Evolutionary conservation across 2,329 filamentous ascomycete species (phyloP), one percentile per base, ranked within the genome.

Genomic region (Hypoxylon sp.): DNA sequence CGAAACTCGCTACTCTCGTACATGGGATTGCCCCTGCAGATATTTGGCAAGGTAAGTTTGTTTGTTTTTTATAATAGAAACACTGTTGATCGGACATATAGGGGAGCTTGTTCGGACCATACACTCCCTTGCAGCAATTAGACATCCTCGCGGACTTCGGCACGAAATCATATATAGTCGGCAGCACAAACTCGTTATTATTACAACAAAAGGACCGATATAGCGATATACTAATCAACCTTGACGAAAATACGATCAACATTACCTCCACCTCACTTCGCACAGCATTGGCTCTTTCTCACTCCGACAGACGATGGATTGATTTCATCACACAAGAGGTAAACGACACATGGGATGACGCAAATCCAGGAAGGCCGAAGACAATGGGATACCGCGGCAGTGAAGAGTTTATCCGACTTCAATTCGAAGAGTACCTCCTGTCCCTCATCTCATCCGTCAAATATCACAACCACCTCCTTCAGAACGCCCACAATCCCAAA

Each of bases 81-180:
- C 42, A 14, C 3, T 37, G 5, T 31, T 72, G 53, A 70, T 69
- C 19, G 55, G 14, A 44, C 59, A 46, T 68, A 94, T 69, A 94
- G 90, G 96, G 96, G 67, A 96, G 94, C 78, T 87, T 99, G 65
- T 98, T 98, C 78, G 95, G 96, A 2, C 96, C 96, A 0, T 99
- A 99, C 78, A 99, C 96, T 0, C 96, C 96, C 17, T 84, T 99
- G 17, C 96, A 99, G 80, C 94, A 98, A 81, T 89, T 99, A 63
- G 95, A 99, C 79, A 87, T 98, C 73, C 87, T 99, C 44, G 95
- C 95, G 57, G 95, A 98, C 80, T 90, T 94, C 74, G 93, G 94
- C 46, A 98, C 96, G 19, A 98, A 97, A 82, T 98, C 95, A 1
- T 99, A 98, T 76, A 92, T 99, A 59, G 94, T 99, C 63, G 96